Evolutionary conservation across 192 early-diverging fungal species (phyloP).

Genomic region (Backusella morwellensis): DNA sequence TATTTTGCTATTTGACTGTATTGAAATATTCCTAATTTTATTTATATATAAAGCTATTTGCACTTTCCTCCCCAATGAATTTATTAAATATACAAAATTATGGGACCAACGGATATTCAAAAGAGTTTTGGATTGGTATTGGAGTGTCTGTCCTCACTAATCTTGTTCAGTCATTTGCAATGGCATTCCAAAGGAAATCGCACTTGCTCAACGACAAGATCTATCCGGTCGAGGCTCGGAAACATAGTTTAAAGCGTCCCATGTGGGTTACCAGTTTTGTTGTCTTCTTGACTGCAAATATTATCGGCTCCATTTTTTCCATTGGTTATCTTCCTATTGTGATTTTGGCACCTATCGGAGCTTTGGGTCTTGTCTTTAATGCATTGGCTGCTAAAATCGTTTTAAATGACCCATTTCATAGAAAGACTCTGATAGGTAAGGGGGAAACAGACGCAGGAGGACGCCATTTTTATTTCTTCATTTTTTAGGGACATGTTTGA

Average conservation of each 20-base stretch:
- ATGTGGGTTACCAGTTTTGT: conserved; percentile 69
- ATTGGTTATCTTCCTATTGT: conserved; percentile 77
- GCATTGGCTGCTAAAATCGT: conserved; percentile 69
- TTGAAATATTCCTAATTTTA: neutral
- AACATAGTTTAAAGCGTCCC: conserved; percentile 49
- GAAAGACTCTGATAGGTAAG: conserved; percentile 52
- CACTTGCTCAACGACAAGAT: conserved; percentile 60
- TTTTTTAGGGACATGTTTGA: conserved; percentile 62
- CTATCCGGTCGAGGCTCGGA: conserved; percentile 46
- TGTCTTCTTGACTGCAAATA: conserved; percentile 66
- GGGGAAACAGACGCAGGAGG: neutral
- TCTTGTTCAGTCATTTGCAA: conserved; percentile 51
- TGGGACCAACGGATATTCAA: conserved; percentile 1
- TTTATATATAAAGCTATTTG: neutral
- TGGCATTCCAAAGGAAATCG: conserved; percentile 75
- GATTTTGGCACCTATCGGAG: conserved; percentile 73
- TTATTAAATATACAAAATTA: neutral
- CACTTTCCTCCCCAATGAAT: neutral
- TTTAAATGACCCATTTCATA: conserved; percentile 61
- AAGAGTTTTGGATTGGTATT: conserved; percentile 32
- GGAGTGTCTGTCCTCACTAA: conserved; percentile 25
- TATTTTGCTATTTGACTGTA: neutral
- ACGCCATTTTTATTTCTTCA: neutral
- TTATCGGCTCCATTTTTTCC: conserved; percentile 67
- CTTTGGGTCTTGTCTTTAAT: conserved; percentile 73